Evolutionary conservation across 371 early-diverging fungal species (phyloP).

Genomic region (Mortierella polycephala): DNA sequence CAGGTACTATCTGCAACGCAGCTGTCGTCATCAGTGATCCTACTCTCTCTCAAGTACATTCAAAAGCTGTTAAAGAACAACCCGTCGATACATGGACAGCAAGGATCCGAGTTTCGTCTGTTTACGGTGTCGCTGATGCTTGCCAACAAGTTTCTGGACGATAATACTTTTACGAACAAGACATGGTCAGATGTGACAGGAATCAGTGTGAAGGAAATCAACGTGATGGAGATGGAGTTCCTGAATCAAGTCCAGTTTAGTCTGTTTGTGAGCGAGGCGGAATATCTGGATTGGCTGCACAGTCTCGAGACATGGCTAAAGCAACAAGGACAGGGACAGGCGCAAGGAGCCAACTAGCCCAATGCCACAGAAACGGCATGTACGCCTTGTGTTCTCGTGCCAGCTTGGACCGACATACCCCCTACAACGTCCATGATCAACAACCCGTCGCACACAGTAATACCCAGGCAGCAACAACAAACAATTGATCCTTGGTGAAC

Average conservation of each 20-base stretch:
- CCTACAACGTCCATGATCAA: no score
- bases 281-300: constrained; percentile 62
- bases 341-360: constrained; percentile 2
- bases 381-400: no score
- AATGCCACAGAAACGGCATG: not conserved
- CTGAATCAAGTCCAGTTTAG: constrained; percentile 68
- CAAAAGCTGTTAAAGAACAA: constrained; percentile 69
- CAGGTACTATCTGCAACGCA: constrained; percentile 70
- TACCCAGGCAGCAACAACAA: no score
- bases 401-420: no score
- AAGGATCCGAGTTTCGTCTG: constrained; percentile 80
- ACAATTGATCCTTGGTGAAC: no score
- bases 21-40: constrained; percentile 69
- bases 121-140: constrained; percentile 83
- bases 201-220: constrained; percentile 71
- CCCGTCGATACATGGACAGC: constrained; percentile 72
- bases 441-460: no score
- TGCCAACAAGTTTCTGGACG: constrained; percentile 77
- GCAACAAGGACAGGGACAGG: constrained; percentile 30
- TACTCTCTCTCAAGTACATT: constrained; percentile 71
- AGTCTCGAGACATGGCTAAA: constrained; percentile 56
- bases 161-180: constrained; percentile 78
- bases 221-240: constrained; percentile 80
- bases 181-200: constrained; percentile 78
- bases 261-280: constrained; percentile 69